Percentiles rank a stretch among this genome's conserved stretches.
phyloP scores from a whole-genome alignment of 2,329 filamentous ascomycete species.

The Metarhizium guizhouense region DNA sequence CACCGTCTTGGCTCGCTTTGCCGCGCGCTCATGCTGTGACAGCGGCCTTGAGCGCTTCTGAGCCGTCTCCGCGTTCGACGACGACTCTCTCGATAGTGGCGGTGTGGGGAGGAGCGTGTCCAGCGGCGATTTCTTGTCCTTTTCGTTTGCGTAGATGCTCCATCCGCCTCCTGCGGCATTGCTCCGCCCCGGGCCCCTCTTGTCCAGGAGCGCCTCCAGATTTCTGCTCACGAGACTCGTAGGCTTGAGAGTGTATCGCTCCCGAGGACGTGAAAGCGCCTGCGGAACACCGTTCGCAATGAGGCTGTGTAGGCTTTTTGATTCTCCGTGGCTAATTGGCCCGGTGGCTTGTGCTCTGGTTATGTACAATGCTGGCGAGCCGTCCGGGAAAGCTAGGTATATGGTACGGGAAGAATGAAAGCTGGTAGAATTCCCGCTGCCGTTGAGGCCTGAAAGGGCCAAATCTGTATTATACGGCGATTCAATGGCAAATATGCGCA shows the following conservation, averaged over 20 bases:
- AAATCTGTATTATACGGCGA: conserved; percentile 65
- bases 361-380: conserved; percentile 65
- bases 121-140: conserved; percentile 43
- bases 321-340: conserved; percentile 37
- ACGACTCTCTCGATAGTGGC: conserved; percentile 29
- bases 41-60: conserved; percentile 19
- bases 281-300: conserved; percentile 75
- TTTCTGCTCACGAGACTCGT: conserved; percentile 65
- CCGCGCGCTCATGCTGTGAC: conserved; percentile 21
- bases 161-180: conserved; percentile 71
- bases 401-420: conserved; percentile 63
- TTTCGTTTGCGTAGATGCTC: conserved; percentile 65
- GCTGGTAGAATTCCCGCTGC: conserved; percentile 28
- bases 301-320: conserved; percentile 57
- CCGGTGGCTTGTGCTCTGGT: conserved; percentile 40
- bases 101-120: conserved; percentile 40
- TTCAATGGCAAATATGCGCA: conserved; percentile 74
- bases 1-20: conserved; percentile 51
- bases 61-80: conserved; percentile 17
- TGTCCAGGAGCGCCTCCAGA: conserved; percentile 58
- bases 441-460: conserved; percentile 27
- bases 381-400: conserved; percentile 75
- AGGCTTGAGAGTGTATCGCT: conserved; percentile 59
- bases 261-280: conserved; percentile 65
- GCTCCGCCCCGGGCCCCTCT: conserved; percentile 59